phyloP scores from a whole-genome alignment of 1,139 yeast species.

The Sugiyamaella japonica region DNA sequence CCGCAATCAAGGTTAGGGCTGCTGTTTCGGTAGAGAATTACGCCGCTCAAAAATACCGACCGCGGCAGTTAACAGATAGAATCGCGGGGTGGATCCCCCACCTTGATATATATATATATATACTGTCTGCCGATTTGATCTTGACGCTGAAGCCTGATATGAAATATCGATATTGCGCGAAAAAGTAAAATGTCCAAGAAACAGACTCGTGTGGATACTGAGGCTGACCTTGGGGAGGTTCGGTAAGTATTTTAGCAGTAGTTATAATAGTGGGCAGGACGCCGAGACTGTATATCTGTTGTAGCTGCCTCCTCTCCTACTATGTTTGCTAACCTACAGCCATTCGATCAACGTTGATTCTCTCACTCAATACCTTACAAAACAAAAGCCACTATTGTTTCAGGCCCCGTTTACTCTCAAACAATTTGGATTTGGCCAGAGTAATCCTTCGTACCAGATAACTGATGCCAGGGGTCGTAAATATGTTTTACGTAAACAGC shows the following conservation, averaged over 20 bases:
- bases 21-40: neutral
- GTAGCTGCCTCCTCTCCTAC: no score
- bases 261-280: no score
- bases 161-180: no score
- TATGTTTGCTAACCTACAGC: constrained; percentile 7
- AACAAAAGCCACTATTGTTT: constrained; percentile 25
- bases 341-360: constrained; percentile 44
- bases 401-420: constrained; percentile 38
- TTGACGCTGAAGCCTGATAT: no score
- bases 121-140: neutral
- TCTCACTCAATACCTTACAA: constrained; percentile 37
- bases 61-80: neutral
- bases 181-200: constrained; percentile 8
- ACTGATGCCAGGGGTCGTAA: constrained; percentile 46
- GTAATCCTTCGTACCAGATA: constrained; percentile 63
- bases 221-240: constrained; percentile 39
- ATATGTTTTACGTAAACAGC: constrained; percentile 60
- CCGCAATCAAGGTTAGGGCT: neutral
- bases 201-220: constrained; percentile 36
- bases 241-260: constrained; percentile 31
- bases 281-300: no score
- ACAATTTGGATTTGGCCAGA: constrained; percentile 66
- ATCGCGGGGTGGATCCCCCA: neutral
- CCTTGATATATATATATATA: neutral
- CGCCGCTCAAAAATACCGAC: neutral